Percentiles rank a stretch among this genome's conserved stretches.
Conservation (phyloP, 148 eudicot genomes). For the Chenopodium berlandieri region DNA sequence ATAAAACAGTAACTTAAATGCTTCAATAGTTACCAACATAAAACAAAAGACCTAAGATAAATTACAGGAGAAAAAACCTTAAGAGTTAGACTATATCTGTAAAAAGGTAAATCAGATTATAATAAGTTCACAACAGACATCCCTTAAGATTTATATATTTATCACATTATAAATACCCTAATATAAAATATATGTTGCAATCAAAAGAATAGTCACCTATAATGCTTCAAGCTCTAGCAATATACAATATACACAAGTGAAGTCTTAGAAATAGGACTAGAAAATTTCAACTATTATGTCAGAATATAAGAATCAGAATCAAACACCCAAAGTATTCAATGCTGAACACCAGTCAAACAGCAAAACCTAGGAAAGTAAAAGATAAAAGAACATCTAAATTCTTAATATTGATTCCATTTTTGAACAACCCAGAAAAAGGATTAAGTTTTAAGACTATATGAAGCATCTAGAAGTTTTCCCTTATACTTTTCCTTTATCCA, state of each 20-base stretch:
- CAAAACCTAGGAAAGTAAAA: slow-evolving; percentile 11
- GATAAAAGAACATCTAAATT: slow-evolving; percentile 18
- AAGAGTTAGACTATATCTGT: background rate
- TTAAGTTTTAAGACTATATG: slow-evolving; percentile 7
- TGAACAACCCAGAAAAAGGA: slow-evolving; percentile 9
- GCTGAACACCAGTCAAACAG: slow-evolving; percentile 6
- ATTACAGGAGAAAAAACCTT: too few relatives aligned
- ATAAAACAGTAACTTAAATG: background rate
- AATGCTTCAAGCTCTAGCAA: background rate
- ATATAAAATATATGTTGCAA: background rate
- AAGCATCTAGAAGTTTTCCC: slow-evolving; percentile 10
- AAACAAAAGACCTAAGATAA: background rate
- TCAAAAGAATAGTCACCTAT: background rate
- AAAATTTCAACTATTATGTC: background rate
- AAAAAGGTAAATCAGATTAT: background rate
- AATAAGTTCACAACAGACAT: background rate
- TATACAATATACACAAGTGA: background rate
- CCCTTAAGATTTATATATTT: background rate
- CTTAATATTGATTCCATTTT: background rate
- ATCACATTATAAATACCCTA: background rate
- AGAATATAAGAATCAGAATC: slow-evolving; percentile 5
- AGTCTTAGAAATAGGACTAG: background rate
- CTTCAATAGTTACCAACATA: background rate
- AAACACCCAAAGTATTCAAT: background rate
- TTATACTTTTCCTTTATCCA: slow-evolving; percentile 12